These are phyloP conservation scores for Colletotrichum magnum DNA, from an alignment of 2,329 filamentous ascomycete genomes.

Conservation along the genomic window DNA sequence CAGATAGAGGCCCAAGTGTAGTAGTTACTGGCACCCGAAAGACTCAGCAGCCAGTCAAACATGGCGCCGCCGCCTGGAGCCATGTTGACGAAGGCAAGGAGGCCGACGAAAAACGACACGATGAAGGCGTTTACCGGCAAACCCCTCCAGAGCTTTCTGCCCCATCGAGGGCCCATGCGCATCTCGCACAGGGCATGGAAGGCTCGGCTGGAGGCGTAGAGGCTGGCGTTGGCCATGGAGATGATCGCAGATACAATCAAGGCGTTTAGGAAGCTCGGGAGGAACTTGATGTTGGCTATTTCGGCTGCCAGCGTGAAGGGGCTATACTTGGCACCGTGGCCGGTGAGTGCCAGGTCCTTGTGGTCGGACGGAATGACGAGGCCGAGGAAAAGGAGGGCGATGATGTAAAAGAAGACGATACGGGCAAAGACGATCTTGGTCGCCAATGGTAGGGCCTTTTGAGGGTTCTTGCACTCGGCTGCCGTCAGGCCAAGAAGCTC, in stretches of 20 bases:
- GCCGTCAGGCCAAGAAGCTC: slow-evolving; percentile 61
- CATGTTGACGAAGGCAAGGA: slow-evolving; percentile 60
- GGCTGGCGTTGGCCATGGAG: slow-evolving; percentile 58
- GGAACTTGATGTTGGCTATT: slow-evolving; percentile 45
- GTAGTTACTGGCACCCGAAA: slow-evolving; percentile 61
- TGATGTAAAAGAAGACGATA: slow-evolving; percentile 68
- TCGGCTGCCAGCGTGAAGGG: slow-evolving; percentile 48
- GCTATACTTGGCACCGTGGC: slow-evolving; percentile 43
- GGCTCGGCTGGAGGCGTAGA: slow-evolving; percentile 55
- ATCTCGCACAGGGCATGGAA: slow-evolving; percentile 52
- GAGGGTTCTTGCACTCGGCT: slow-evolving; percentile 56
- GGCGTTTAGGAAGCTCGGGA: slow-evolving; percentile 52
- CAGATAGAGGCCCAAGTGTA: slow-evolving; percentile 65
- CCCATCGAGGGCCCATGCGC: slow-evolving; percentile 51
- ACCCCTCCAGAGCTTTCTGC: slow-evolving; percentile 50
- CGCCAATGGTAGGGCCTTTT: slow-evolving; percentile 81
- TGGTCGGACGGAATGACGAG: slow-evolving; percentile 64
- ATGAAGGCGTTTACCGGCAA: slow-evolving; percentile 59
- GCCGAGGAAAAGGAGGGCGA: slow-evolving; percentile 66
- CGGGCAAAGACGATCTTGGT: slow-evolving; percentile 83
- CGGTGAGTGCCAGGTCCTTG: slow-evolving; percentile 50
- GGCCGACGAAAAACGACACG: slow-evolving; percentile 55
- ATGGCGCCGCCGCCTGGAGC: slow-evolving; percentile 53
- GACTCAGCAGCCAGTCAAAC: slow-evolving; percentile 62
- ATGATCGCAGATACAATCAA: slow-evolving; percentile 53